Evolutionary conservation across 2,329 filamentous ascomycete genomes (phyloP).

Genomic region (Colletotrichum sp.): DNA sequence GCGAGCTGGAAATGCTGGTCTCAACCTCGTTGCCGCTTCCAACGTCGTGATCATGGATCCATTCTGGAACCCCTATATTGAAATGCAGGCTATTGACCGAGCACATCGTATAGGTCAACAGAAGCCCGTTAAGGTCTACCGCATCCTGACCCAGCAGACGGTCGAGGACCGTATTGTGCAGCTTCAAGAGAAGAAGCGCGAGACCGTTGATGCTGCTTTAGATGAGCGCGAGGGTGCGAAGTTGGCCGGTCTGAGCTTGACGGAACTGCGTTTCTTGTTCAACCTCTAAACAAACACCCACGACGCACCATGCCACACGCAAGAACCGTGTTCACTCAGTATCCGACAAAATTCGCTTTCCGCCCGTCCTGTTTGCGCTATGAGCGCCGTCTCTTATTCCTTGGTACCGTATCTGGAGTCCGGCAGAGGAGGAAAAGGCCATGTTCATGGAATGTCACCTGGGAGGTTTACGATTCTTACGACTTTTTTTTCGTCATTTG

Average conservation of each 20-base stretch:
- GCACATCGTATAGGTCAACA: constrained; percentile 87
- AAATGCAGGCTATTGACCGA: constrained; percentile 90
- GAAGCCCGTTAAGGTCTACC: constrained; percentile 77
- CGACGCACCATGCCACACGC: not conserved
- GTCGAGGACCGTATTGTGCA: constrained; percentile 87
- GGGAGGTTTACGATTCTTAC: not conserved
- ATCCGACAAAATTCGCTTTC: not conserved
- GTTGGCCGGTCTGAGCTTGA: constrained; percentile 68
- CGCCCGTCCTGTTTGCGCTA: not conserved
- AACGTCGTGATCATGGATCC: constrained; percentile 91
- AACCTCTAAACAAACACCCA: constrained; percentile 20
- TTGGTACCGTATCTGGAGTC: not conserved
- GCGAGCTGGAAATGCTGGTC: constrained; percentile 82
- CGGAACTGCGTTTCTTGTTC: constrained; percentile 76
- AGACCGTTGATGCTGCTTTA: constrained; percentile 78
- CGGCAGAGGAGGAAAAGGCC: not conserved
- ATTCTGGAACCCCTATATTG: constrained; percentile 94
- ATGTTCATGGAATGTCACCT: not conserved
- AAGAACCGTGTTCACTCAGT: not conserved
- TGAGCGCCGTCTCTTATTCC: not conserved
- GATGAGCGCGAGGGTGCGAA: constrained; percentile 75
- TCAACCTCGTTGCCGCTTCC: constrained; percentile 84
- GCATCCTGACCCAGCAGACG: constrained; percentile 76
- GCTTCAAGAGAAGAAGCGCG: constrained; percentile 79
- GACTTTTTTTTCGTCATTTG: not conserved